Evolutionary conservation across 2,329 filamentous ascomycete species (phyloP).

Genomic region (Claviceps humidiphila): DNA sequence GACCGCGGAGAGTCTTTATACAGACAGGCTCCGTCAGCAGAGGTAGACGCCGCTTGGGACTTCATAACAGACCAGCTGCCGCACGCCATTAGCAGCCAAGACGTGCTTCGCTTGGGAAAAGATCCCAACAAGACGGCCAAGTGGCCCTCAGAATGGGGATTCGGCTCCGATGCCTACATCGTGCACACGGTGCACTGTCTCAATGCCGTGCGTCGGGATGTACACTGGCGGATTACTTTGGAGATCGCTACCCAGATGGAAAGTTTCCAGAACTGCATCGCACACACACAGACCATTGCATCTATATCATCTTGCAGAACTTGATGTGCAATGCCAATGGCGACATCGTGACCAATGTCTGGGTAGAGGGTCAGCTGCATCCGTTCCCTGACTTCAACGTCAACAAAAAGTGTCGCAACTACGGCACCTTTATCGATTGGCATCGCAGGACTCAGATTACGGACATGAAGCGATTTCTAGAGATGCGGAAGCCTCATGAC

Average conservation of each 20-base stretch:
- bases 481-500: conserved; percentile 1
- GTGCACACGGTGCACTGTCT: conserved; percentile 14
- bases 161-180: conserved; percentile 18
- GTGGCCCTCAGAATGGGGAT: conserved; percentile 15
- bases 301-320: conserved; percentile 8
- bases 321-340: conserved; percentile 10
- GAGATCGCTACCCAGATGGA: not conserved
- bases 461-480: not conserved
- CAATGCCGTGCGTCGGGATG: conserved; percentile 8
- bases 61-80: conserved; percentile 1
- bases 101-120: conserved; percentile 16
- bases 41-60: conserved; percentile 13
- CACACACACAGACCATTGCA: conserved; percentile 9
- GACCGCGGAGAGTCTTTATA: conserved; percentile 5
- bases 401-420: conserved; percentile 9
- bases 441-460: conserved; percentile 5
- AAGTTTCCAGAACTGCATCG: conserved; percentile 8
- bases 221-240: conserved; percentile 6
- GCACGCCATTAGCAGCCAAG: conserved; percentile 12
- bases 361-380: conserved; percentile 6
- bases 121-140: conserved; percentile 15
- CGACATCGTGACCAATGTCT: conserved; percentile 8
- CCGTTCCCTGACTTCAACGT: conserved; percentile 10
- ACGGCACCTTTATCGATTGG: conserved; percentile 9
- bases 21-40: conserved; percentile 8